These are phyloP conservation scores for Amylostereum areolatum DNA, from an alignment of 1,284 basidiomycete genomes.

Conservation along the genomic window DNA sequence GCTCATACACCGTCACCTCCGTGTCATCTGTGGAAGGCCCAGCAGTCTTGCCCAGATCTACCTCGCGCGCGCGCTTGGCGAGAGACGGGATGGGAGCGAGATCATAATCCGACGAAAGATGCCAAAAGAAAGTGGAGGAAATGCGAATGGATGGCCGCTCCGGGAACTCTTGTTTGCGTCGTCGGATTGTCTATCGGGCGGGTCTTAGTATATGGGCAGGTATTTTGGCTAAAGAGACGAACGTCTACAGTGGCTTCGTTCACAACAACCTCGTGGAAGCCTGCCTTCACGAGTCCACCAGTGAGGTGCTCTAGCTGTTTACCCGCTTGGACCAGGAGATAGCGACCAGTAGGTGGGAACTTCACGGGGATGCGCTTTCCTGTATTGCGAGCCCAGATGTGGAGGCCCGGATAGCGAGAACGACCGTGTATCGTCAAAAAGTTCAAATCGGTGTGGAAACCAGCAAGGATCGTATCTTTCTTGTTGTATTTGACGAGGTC, in stretches of 20 bases:
- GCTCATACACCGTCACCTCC: constrained; percentile 49
- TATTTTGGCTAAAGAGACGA: constrained; percentile 10
- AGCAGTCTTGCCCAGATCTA: constrained; percentile 32
- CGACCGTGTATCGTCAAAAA: constrained; percentile 88
- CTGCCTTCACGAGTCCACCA: constrained; percentile 85
- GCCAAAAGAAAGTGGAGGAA: constrained; percentile 94
- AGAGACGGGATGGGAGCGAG: constrained; percentile 60
- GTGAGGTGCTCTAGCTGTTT: constrained; percentile 89
- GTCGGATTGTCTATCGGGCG: constrained; percentile 54
- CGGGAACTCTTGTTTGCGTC: constrained; percentile 50
- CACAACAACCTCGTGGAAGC: constrained; percentile 88
- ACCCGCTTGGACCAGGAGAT: constrained; percentile 81
- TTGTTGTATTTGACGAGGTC: constrained; percentile 75
- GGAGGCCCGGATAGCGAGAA: constrained; percentile 77
- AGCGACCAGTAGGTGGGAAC: constrained; percentile 69
- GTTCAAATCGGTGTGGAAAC: constrained; percentile 85
- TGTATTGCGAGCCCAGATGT: constrained; percentile 90
- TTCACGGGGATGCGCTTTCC: constrained; percentile 82
- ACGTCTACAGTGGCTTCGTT: constrained; percentile 74
- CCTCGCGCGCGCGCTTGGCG: constrained; percentile 33
- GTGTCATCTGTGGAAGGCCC: constrained; percentile 32
- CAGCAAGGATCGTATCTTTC: constrained; percentile 79
- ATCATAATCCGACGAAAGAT: constrained; percentile 80
- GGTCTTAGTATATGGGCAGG: not conserved
- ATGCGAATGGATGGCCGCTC: constrained; percentile 85